These are phyloP conservation scores for Ligustrum vulgare DNA, from an alignment of 257 asterid genomes.

Conservation along the genomic window DNA sequence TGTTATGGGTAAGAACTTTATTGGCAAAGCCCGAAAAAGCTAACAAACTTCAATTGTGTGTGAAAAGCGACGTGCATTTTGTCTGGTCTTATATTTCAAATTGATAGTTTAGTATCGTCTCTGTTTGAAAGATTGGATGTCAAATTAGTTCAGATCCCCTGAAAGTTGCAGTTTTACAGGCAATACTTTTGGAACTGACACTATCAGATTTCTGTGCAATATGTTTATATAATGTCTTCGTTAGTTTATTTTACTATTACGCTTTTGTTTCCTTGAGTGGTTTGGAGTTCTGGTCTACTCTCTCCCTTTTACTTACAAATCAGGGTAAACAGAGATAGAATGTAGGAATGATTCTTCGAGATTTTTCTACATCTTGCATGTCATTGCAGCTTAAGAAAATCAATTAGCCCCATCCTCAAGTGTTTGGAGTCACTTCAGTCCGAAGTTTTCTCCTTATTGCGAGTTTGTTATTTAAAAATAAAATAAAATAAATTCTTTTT, in stretches of 20 bases:
- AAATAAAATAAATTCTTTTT: constrained; percentile 2
- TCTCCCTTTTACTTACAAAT: background rate
- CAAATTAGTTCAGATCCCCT: background rate
- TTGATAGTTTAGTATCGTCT: background rate
- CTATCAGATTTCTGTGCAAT: background rate
- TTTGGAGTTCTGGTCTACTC: background rate
- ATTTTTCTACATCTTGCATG: background rate
- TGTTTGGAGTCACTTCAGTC: background rate
- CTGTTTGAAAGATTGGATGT: background rate
- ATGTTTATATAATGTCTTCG: background rate
- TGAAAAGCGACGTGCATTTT: background rate
- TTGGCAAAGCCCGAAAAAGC: too few relatives aligned
- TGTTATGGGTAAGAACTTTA: too few relatives aligned
- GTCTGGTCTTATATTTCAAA: background rate
- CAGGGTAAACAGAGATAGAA: background rate
- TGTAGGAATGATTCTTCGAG: constrained; percentile 8
- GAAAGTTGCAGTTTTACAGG: background rate
- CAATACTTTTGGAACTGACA: too few relatives aligned
- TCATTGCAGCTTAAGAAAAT: background rate
- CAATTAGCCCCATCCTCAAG: background rate
- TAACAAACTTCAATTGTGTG: too few relatives aligned
- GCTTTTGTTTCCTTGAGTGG: background rate
- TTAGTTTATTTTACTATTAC: background rate
- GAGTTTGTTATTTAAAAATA: background rate
- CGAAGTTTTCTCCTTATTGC: background rate